Base-by-base conservation (phyloP, 148 eudicot species). In the Rhododendron simsii region DNA sequence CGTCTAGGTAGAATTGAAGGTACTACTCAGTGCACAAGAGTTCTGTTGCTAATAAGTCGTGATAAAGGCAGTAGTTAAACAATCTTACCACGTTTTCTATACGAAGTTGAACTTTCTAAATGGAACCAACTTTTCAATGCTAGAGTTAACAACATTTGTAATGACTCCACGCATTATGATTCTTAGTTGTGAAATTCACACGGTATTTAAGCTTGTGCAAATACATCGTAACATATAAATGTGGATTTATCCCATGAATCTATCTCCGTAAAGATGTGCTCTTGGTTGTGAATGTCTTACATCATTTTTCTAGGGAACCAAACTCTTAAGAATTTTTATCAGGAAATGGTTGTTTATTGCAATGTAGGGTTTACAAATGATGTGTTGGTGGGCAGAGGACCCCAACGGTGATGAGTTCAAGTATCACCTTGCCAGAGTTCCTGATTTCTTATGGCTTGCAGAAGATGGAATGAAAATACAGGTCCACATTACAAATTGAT, bases 391-490 rank as follows among this genome's bases (percentile, higher is more conserved):
- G 61, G 87, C 77, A 7, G 75, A 85, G 30, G 55, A 78, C 26
- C 83, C 87, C 1, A 61, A 78, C 30, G 48, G 83, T 15, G 50
- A 85, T 4, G 87, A 79, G 48, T 85, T 79, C 63, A 85, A 80
- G 59, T 37, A 79, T 65, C 87, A 85, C 44, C 83, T 85, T 4
- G 87, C 83, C 14, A 30, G 83, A 65, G 78, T 65, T 85, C 78
- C 87, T 5, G 87, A 85, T 48, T 85, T 63, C 65, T 47, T 85
- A 10, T 85, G 87, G 87, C 47, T 85, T 45, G 87, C 87, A 11
- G 87, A 85, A 33, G 87, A 83, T 83, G 85, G 85, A 76, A 85
- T 85, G 86, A 85, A 85, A 85, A 59, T 85, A 50, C 81, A 84
- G 86, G 86, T 73, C 39, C 50, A 30, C 16, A 30, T 71, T 69